Percentiles rank a stretch among this genome's conserved stretches.
Evolutionary conservation across 2,329 filamentous ascomycete genomes (phyloP).

Genomic region (Neocucurbitaria cava): DNA sequence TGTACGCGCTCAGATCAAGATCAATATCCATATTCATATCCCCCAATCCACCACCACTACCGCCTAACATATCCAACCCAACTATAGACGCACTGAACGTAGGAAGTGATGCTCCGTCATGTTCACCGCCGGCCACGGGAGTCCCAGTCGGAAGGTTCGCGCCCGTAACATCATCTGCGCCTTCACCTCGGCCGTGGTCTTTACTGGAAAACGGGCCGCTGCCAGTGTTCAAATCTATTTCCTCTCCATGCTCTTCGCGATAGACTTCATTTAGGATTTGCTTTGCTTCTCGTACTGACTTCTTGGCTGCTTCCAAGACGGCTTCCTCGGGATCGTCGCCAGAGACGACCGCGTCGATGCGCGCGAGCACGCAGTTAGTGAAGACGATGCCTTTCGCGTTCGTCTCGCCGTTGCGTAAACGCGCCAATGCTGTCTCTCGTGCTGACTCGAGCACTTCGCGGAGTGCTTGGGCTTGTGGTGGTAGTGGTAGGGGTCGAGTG

Average conservation of each 20-base stretch:
- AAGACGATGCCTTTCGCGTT: conserved; percentile 35
- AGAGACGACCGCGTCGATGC: conserved; percentile 30
- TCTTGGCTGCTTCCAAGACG: conserved; percentile 28
- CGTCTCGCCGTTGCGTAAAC: conserved; percentile 32
- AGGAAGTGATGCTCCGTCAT: neutral
- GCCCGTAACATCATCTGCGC: conserved; percentile 4
- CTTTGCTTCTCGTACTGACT: conserved; percentile 13
- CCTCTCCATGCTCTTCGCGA: conserved; percentile 25
- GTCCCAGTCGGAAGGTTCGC: neutral
- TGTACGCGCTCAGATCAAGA: conserved; percentile 9
- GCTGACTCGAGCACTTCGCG: conserved; percentile 15
- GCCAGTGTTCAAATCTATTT: conserved; percentile 23
- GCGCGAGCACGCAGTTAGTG: conserved; percentile 25
- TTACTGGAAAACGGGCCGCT: neutral
- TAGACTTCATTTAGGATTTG: conserved; percentile 25
- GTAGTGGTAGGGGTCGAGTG: neutral
- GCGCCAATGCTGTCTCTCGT: conserved; percentile 11
- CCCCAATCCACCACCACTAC: neutral
- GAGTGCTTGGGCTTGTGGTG: conserved; percentile 20
- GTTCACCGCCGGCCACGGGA: neutral
- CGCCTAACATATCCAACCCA: conserved; percentile 3
- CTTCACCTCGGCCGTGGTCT: conserved; percentile 21
- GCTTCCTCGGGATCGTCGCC: conserved; percentile 21
- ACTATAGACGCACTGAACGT: neutral
- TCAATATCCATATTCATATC: conserved; percentile 6